Conservation (phyloP, 176 grass and related monocot species). For the Musa acuminata region DNA sequence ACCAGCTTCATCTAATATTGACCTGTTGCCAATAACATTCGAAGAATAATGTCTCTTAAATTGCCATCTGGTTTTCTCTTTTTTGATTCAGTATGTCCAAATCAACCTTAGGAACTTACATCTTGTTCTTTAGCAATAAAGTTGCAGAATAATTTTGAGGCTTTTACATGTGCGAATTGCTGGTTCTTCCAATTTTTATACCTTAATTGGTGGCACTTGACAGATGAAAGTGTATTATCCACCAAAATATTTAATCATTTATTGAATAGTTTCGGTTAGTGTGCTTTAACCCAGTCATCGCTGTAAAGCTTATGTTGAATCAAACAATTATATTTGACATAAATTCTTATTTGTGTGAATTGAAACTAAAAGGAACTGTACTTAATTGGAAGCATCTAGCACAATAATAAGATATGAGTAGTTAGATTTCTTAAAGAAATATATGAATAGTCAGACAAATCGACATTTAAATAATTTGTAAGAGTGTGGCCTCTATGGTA, state of each 20-base stretch:
- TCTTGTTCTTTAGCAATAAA: neutral
- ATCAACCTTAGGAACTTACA: neutral
- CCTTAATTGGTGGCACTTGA: neutral
- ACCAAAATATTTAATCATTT: neutral
- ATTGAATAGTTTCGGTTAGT: neutral
- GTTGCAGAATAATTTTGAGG: neutral
- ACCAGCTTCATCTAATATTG: too few relatives aligned
- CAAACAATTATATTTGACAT: neutral
- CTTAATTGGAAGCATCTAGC: neutral
- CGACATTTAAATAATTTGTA: too few relatives aligned
- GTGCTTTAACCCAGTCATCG: neutral
- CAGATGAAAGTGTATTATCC: neutral
- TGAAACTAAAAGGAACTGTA: neutral
- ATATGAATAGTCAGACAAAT: too few relatives aligned
- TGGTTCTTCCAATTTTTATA: neutral
- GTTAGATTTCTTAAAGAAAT: too few relatives aligned
- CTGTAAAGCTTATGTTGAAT: neutral
- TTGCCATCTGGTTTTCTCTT: neutral
- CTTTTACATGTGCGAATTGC: neutral
- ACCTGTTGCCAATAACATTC: neutral
- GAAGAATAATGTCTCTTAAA: neutral
- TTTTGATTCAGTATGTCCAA: neutral
- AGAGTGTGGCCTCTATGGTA: too few relatives aligned
- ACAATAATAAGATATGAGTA: neutral
- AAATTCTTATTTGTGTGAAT: neutral